These are phyloP conservation scores for Candida boidinii DNA, from an alignment of 805 yeast genomes.

Conservation along the genomic window DNA sequence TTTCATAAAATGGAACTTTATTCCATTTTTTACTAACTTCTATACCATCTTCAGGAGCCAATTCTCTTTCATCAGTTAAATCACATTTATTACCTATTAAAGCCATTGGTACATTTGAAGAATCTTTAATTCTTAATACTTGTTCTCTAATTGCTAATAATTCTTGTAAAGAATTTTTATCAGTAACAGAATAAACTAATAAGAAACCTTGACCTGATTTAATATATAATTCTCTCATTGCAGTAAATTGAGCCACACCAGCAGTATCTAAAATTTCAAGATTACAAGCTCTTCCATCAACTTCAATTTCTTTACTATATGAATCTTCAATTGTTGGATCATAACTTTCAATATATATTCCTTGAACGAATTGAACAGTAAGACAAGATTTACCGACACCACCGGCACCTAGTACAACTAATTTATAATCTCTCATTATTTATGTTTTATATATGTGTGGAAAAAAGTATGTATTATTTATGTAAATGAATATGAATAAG, in stretches of 20 bases:
- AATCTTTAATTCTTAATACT: constrained; percentile 74
- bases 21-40: constrained; percentile 83
- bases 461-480: no score
- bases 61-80: constrained; percentile 62
- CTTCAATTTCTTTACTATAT: constrained; percentile 78
- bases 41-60: constrained; percentile 75
- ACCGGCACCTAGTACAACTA: constrained; percentile 93
- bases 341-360: constrained; percentile 81
- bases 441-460: no score
- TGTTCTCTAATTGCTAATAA: constrained; percentile 74
- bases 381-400: constrained; percentile 95
- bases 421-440: constrained; percentile 85
- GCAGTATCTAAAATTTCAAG: constrained; percentile 69
- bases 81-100: constrained; percentile 90
- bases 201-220: constrained; percentile 76
- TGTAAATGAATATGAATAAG: no score
- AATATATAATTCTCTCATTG: constrained; percentile 85
- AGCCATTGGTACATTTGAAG: constrained; percentile 76
- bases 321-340: constrained; percentile 98
- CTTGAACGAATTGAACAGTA: constrained; percentile 88
- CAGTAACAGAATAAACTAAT: constrained; percentile 51
- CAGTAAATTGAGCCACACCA: constrained; percentile 81
- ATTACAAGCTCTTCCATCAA: constrained; percentile 82
- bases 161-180: constrained; percentile 63
- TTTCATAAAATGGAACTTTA: constrained; percentile 83